Evolutionary conservation across 2,329 filamentous ascomycete species (phyloP).

Genomic region (Cladobotryum mycophilum): DNA sequence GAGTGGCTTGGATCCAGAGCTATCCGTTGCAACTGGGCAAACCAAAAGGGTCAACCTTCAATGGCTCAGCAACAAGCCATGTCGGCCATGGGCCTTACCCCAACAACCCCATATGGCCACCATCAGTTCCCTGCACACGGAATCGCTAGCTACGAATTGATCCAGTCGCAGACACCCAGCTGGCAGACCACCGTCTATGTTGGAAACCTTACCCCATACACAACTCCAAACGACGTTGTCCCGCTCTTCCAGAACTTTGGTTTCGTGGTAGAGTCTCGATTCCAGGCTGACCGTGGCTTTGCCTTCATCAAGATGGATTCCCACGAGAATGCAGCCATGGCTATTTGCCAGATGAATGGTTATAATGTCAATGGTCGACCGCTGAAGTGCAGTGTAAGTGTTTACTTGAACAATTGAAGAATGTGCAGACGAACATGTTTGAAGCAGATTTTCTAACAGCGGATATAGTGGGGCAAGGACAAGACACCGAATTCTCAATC

Average conservation of each 20-base stretch:
- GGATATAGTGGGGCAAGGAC: constrained; percentile 89
- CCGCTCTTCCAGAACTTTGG: constrained; percentile 98
- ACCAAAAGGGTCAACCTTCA: constrained; percentile 98
- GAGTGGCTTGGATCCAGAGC: constrained; percentile 98
- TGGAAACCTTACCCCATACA: constrained; percentile 95
- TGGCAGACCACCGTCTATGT: constrained; percentile 99
- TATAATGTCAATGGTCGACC: constrained; percentile 97
- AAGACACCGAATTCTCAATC: constrained; percentile 71
- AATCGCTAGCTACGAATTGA: constrained; percentile 95
- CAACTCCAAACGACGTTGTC: constrained; percentile 92
- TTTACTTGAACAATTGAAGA: too few relatives aligned
- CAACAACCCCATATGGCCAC: constrained; percentile 90
- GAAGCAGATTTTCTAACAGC: constrained; percentile 10
- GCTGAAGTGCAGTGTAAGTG: constrained; percentile 94
- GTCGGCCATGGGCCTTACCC: constrained; percentile 96
- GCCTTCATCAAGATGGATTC: constrained; percentile 99
- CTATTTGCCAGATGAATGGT: constrained; percentile 94
- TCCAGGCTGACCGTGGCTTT: constrained; percentile 96
- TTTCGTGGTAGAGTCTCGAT: constrained; percentile 92
- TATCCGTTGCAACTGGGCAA: constrained; percentile 99
- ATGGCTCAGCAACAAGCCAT: constrained; percentile 97
- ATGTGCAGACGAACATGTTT: too few relatives aligned
- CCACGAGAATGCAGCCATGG: constrained; percentile 96
- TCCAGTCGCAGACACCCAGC: constrained; percentile 85
- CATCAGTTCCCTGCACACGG: constrained; percentile 98